Conservation (phyloP, 176 grass and related monocot genomes). For the Oryza meyeriana region DNA sequence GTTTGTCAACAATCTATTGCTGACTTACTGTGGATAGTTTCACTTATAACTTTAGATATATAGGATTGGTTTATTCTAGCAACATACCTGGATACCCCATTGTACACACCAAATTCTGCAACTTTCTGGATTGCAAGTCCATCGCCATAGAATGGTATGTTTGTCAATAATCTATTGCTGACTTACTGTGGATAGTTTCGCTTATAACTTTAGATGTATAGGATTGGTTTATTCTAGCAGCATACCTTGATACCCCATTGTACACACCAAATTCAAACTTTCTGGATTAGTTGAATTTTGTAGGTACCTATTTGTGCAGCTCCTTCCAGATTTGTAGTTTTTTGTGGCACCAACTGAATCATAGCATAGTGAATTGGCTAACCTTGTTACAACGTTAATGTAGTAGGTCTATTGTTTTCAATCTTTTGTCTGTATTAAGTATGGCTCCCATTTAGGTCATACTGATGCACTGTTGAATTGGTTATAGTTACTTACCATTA, state of each 20-base stretch:
- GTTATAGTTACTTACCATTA: background rate
- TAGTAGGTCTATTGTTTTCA: background rate
- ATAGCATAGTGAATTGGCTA: background rate
- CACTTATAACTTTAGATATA: background rate
- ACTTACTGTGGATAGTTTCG: background rate
- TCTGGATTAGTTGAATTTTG: background rate
- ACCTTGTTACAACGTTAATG: background rate
- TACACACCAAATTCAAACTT: background rate
- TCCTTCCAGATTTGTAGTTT: background rate
- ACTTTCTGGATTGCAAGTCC: background rate
- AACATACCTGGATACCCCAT: background rate
- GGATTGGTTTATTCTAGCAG: background rate
- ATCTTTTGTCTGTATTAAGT: background rate
- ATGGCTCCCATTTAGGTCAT: background rate
- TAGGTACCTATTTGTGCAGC: background rate
- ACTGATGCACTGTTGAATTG: background rate
- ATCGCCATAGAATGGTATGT: too few species aligned
- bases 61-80: background rate
- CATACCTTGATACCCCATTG: background rate
- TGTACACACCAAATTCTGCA: background rate
- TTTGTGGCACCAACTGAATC: background rate
- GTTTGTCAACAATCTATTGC: background rate
- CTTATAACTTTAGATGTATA: background rate
- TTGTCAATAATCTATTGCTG: background rate
- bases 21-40: background rate